A percentile compares a stretch with the other conserved stretches of the same genome.
Conservation (phyloP, 2,329 filamentous ascomycete species). For the Laburnicola sp. region DNA sequence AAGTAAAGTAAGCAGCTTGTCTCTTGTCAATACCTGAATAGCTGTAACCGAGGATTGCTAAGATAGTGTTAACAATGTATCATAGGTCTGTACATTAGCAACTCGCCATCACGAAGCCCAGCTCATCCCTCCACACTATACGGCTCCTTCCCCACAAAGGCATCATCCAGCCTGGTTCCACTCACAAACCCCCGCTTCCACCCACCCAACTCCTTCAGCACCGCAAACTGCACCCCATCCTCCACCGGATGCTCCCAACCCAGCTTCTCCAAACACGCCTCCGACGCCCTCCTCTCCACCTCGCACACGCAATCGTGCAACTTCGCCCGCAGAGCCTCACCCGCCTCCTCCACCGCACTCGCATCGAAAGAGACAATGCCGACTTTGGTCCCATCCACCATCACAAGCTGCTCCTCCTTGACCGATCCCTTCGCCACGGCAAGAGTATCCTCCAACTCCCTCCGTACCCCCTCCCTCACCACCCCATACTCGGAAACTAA, state of each 20-base stretch:
- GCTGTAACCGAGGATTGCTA: too few relatives aligned
- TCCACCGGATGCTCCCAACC: not conserved
- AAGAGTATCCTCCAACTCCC: not conserved
- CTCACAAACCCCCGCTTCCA: not conserved
- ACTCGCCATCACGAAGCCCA: too few relatives aligned
- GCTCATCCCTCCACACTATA: too few relatives aligned
- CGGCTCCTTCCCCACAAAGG: not conserved
- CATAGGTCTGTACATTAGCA: too few relatives aligned
- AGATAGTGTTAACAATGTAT: too few relatives aligned
- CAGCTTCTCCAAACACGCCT: not conserved
- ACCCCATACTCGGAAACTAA: not conserved
- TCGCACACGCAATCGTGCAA: not conserved
- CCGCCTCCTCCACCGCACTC: not conserved
- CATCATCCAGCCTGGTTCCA: constrained; percentile 3
- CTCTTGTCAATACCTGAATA: too few relatives aligned
- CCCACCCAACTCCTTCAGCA: not conserved
- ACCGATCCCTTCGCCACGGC: not conserved
- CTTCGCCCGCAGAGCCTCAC: not conserved
- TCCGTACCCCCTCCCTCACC: not conserved
- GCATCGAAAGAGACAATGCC: not conserved
- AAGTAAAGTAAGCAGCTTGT: too few relatives aligned
- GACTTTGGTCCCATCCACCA: not conserved
- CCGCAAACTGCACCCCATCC: not conserved
- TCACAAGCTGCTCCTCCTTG: not conserved
- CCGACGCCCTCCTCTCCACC: constrained; percentile 1